phyloP scores from a whole-genome alignment of 768 basidiomycete species.

The Tulasnella sp. region DNA sequence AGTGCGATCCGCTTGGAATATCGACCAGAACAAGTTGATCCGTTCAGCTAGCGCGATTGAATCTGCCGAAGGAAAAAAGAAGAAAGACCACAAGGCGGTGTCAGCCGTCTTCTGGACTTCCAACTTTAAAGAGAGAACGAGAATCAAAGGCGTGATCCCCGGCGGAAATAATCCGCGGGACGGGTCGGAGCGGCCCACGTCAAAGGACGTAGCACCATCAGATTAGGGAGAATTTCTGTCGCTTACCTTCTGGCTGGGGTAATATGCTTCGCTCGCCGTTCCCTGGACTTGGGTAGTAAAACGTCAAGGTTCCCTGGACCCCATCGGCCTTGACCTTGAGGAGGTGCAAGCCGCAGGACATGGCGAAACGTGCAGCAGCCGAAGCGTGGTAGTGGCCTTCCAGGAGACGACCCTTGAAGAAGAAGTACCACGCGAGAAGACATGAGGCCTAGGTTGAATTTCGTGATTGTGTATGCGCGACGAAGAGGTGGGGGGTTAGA shows the following conservation, averaged over 20 bases:
- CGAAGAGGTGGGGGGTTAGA: neutral
- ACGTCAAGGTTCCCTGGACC: constrained; percentile 3
- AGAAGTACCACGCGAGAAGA: constrained; percentile 55
- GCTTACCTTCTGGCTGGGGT: constrained; percentile 8
- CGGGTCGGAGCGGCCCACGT: neutral
- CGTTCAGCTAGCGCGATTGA: constrained; percentile 56
- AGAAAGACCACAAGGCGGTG: constrained; percentile 8
- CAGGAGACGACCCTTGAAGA: constrained; percentile 45
- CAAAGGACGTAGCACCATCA: neutral
- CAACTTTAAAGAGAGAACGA: neutral
- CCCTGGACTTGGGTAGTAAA: neutral
- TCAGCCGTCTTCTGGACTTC: neutral
- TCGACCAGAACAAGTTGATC: constrained; percentile 72
- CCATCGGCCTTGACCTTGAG: constrained; percentile 23
- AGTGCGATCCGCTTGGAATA: constrained; percentile 67
- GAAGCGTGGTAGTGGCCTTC: constrained; percentile 60
- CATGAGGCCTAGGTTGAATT: constrained; percentile 32
- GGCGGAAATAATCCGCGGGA: neutral
- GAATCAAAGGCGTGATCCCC: neutral
- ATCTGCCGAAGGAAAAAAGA: constrained; percentile 48
- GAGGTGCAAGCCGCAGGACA: constrained; percentile 64
- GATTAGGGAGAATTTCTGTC: neutral
- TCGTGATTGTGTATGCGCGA: neutral
- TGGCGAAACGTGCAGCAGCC: constrained; percentile 57
- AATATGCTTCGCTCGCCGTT: neutral